These are phyloP conservation scores for Eragrostis nindensis DNA, from an alignment of 176 grass and related monocot species.

Conservation along the genomic window DNA sequence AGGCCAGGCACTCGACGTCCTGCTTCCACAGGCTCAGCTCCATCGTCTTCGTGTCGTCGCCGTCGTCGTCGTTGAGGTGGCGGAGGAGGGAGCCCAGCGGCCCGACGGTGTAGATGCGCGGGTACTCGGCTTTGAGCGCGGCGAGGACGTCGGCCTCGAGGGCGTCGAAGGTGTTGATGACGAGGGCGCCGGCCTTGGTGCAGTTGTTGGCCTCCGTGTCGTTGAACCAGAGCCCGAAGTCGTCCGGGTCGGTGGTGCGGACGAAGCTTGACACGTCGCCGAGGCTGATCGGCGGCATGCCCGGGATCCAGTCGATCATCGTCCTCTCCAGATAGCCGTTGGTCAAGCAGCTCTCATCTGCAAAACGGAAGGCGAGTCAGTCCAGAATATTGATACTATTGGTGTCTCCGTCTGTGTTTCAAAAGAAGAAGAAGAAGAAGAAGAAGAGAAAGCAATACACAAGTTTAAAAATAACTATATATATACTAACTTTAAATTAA, in stretches of 20 bases:
- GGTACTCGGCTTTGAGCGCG: neutral
- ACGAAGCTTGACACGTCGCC: neutral
- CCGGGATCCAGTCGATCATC: slow-evolving; percentile 25
- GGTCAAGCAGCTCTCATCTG: neutral
- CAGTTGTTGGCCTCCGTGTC: neutral
- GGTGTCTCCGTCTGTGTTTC: no score
- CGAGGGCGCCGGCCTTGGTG: neutral
- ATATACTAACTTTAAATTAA: no score
- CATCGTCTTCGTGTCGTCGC: neutral
- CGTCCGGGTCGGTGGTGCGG: neutral
- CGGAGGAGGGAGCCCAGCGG: neutral
- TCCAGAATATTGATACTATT: no score
- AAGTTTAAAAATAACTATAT: no score
- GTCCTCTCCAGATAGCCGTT: slow-evolving; percentile 3
- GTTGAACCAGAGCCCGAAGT: neutral
- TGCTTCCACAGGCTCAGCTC: slow-evolving; percentile 51
- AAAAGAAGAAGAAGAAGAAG: no score
- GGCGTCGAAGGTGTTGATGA: slow-evolving; percentile 9
- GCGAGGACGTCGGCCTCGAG: neutral
- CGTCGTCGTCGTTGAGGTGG: neutral
- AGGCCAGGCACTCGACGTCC: slow-evolving; percentile 44
- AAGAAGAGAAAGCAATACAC: no score
- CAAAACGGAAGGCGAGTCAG: neutral
- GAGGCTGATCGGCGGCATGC: slow-evolving; percentile 5
- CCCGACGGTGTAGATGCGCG: slow-evolving; percentile 4